Base-by-base conservation (phyloP, 176 grass and related monocot species). In the Thinopyrum elongatum region DNA sequence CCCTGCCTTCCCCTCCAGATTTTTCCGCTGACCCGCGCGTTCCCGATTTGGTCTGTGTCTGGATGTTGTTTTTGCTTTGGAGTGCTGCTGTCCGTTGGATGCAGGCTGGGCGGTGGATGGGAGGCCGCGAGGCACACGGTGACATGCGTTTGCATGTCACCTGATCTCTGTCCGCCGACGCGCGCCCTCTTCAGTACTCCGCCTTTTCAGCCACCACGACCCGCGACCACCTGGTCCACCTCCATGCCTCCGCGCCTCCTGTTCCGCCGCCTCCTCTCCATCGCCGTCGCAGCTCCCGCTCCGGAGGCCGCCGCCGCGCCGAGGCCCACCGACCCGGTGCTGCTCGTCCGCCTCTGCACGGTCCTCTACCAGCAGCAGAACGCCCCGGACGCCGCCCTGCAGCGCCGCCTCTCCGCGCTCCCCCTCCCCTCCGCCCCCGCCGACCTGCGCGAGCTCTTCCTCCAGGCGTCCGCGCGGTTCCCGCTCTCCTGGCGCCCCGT, bases 291-390 rank as follows among this genome's bases (percentile, higher is more conserved):
- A 17, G 68, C 34, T 22, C 51, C 82, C n/a, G 27, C 82, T 12
- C 73, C 76, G 33, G 80, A 16, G 65, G 0, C 42, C 42, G 41
- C 71, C 5, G 14, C 55, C 3, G 3, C 39, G 11, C 58, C 63
- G 28, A 77, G 74, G 15, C 77, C 90, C 59, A 92, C 84, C 5
- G 86, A 94, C 53, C 76, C 83, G 8, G 59, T 77, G 25, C 88
- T 94, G 8, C 80, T 94, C 16, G 80, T 90, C 81, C 90, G 86
- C 86, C 88, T 97, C 61, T 90, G 87, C 94, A 97, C 92, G 28
- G 47, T 97, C 61, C 88, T 97, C 67, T 97, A 92, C 86, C 92
- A 97, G 88, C 92, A 94, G 34, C 94, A 97, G 65, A 77, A 80
- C 65, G 76, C 83, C 22, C 90, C 92, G 27, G 90, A 94, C 38